These are phyloP conservation scores for Raddia guianensis DNA, from an alignment of 176 grass and related monocot species.

Conservation along the genomic window DNA sequence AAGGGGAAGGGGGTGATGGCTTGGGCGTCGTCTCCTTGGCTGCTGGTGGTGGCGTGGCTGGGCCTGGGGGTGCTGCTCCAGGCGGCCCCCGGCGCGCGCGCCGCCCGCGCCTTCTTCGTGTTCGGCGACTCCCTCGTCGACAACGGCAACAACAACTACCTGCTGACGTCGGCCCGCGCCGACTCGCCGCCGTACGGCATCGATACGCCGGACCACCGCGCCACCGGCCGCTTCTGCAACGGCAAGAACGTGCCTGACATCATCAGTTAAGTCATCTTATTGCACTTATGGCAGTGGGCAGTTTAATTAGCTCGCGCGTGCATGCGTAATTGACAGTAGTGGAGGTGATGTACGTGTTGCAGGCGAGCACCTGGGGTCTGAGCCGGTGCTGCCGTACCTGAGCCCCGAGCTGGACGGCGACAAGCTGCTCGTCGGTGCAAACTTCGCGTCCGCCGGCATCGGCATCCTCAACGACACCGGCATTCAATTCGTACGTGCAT, in stretches of 20 bases:
- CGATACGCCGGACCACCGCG: conserved; percentile 64
- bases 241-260: conserved; percentile 85
- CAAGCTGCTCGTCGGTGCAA: conserved; percentile 84
- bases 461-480: conserved; percentile 96
- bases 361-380: conserved; percentile 74
- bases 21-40: conserved; percentile 23
- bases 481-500: conserved; percentile 68
- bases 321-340: too few relatives aligned
- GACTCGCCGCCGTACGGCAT: conserved; percentile 87
- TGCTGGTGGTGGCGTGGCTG: conserved; percentile 14
- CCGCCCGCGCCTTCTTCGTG: conserved; percentile 86
- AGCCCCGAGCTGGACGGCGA: conserved; percentile 74
- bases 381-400: conserved; percentile 71
- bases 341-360: too few relatives aligned
- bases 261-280: conserved; percentile 67
- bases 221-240: conserved; percentile 80
- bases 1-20: conserved; percentile 43
- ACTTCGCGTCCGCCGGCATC: conserved; percentile 94
- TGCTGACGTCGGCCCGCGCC: conserved; percentile 66
- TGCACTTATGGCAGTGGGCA: not conserved
- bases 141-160: conserved; percentile 94
- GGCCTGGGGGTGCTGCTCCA: not conserved
- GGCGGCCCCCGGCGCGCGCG: conserved; percentile 9
- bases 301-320: too few relatives aligned
- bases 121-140: conserved; percentile 98